Percentiles rank a stretch among this genome's conserved stretches.
These are phyloP conservation scores for Penicillium capsulatum DNA, from an alignment of 2,329 filamentous ascomycete species.

Conservation along the genomic window DNA sequence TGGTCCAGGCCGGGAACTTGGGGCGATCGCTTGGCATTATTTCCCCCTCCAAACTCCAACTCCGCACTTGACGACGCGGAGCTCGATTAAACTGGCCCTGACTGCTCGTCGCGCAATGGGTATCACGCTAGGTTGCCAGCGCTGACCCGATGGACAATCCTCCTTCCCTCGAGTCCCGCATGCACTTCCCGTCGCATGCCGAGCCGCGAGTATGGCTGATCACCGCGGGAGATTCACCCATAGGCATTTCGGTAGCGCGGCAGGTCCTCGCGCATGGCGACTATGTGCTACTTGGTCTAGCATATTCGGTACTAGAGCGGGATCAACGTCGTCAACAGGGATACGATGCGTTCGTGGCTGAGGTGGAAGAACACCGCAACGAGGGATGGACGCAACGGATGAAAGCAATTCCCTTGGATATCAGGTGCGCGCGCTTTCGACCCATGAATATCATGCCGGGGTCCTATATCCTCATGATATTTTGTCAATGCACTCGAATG, in stretches of 20 bases:
- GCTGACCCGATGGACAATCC: constrained; percentile 34
- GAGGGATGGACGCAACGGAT: constrained; percentile 80
- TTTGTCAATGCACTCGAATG: not conserved
- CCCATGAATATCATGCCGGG: not conserved
- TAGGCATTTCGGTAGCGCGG: constrained; percentile 76
- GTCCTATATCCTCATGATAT: not conserved
- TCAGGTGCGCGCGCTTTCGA: constrained; percentile 40
- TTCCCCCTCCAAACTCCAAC: constrained; percentile 7
- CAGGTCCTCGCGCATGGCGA: constrained; percentile 87
- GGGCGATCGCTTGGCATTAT: constrained; percentile 3
- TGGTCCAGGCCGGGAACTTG: constrained; percentile 9
- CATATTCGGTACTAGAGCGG: constrained; percentile 69
- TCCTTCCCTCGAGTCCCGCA: constrained; percentile 31
- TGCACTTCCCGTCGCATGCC: constrained; percentile 57
- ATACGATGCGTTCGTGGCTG: constrained; percentile 72
- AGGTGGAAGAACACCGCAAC: constrained; percentile 55
- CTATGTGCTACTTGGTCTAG: constrained; percentile 78
- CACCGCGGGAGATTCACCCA: constrained; percentile 77
- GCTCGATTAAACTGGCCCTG: constrained; percentile 2
- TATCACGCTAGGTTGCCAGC: constrained; percentile 22
- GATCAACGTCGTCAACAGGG: constrained; percentile 70
- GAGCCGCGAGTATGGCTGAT: constrained; percentile 87
- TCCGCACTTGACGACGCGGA: constrained; percentile 6
- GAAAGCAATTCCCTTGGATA: constrained; percentile 56
- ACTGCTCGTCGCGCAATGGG: constrained; percentile 25